phyloP scores from a whole-genome alignment of 257 asterid genomes.

The Solanum chiquidenum region DNA sequence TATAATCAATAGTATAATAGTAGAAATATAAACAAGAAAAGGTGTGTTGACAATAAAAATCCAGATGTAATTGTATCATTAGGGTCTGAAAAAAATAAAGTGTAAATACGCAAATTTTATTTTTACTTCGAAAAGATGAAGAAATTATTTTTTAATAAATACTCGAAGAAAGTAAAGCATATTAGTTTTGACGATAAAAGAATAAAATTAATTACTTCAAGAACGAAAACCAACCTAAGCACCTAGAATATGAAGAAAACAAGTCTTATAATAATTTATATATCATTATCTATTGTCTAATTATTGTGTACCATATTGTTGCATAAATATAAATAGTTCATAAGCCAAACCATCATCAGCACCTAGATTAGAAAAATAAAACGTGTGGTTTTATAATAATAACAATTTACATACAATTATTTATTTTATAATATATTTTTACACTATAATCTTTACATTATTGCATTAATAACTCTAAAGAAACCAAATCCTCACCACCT shows the following conservation, averaged over 20 bases:
- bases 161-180: too few relatives aligned
- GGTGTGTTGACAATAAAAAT: background rate
- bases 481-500: background rate
- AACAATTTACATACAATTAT: background rate
- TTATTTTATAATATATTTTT: background rate
- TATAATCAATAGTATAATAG: too few relatives aligned
- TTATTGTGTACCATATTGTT: background rate
- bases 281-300: background rate
- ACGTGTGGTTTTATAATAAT: background rate
- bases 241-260: background rate
- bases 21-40: too few relatives aligned
- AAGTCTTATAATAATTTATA: background rate
- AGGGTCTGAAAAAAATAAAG: fast-evolving
- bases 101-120: fast-evolving
- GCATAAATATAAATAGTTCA: background rate
- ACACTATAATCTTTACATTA: background rate
- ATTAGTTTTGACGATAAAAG: background rate
- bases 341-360: background rate
- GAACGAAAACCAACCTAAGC: background rate
- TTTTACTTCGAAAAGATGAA: too few relatives aligned
- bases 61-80: too few relatives aligned
- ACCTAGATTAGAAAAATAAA: background rate
- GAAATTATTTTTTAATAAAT: too few relatives aligned
- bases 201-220: background rate
- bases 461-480: background rate